Evolutionary conservation across 345 rosid species (phyloP).

Genomic region (Eucalyptus albens): DNA sequence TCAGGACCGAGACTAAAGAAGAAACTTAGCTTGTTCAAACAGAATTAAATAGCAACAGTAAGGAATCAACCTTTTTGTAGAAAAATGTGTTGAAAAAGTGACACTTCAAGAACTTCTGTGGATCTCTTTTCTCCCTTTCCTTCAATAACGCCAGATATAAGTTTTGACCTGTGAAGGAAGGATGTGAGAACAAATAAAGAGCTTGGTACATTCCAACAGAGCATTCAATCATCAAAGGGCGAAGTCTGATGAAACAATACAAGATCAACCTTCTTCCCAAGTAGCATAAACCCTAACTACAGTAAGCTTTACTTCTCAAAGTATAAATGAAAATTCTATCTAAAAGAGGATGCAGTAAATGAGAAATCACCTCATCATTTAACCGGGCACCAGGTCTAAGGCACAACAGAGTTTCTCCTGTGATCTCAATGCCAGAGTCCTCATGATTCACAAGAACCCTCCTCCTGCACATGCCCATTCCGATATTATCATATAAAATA

Average conservation of each 20-base stretch:
- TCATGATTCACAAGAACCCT: slow-evolving; percentile 42
- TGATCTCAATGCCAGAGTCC: slow-evolving; percentile 60
- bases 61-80: slow-evolving; percentile 71
- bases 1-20: neutral
- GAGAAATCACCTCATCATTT: slow-evolving; percentile 78
- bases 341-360: neutral
- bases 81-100: slow-evolving; percentile 94
- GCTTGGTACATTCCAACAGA: neutral
- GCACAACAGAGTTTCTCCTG: slow-evolving; percentile 50
- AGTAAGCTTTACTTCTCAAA: neutral
- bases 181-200: neutral
- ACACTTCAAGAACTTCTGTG: slow-evolving; percentile 76
- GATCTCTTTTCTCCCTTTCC: slow-evolving; percentile 91
- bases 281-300: neutral
- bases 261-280: neutral
- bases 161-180: slow-evolving; percentile 54
- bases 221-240: neutral
- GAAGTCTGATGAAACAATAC: neutral
- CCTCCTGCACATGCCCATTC: slow-evolving; percentile 28
- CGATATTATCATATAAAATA: neutral
- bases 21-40: neutral
- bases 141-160: slow-evolving; percentile 75
- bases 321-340: neutral
- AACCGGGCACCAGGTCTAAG: slow-evolving; percentile 72
- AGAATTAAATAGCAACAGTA: neutral